Base-by-base conservation (phyloP, 257 asterid species). In the Nyctanthes arbortristis region DNA sequence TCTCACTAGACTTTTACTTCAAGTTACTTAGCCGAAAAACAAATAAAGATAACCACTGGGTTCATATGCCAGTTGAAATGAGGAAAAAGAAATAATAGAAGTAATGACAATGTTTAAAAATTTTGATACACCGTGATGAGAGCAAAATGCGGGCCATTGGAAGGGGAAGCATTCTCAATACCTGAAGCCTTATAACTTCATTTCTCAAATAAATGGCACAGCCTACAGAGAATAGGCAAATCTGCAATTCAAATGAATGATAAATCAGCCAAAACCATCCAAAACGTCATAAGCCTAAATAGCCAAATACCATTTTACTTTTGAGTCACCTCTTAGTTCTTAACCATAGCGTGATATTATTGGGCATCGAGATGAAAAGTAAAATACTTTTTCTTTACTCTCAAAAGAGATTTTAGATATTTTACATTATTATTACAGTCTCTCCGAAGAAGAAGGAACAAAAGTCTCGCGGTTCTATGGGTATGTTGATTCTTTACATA, bases 161-260 rank as follows among this genome's bases (percentile, higher is more conserved):
- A 65, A 24, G 27, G 18, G 72, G 66, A 70, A 65, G 22, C 59
- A n/a, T 72, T n/a, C 54, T 13, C 63, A 84, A 63, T 85, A 93
- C 98, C 97, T 88, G 84, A 77, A 93, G 96, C 73, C 83, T 80
- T 11, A 79, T 35, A 63, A 90, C 84, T 82, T 81, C 84, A 64
- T 61, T 80, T 58, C 86, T 78, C 92, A 88, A 70, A 77, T 75
- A 70, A 68, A 82, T 66, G 24, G 85, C 77, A 58, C 80, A 89
- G 37, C 84, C 64, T 67, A 84, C 71, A 61, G 83, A 82, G 31
- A 81, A 24, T 64, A 80, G 67, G 79, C 90, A 85, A 57, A 90
- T 82, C 97, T 93, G 95, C 95, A 81, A 52, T 58, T 25, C 30
- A 33, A 76, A 73, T 61, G 28, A 32, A 73, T 28, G 64, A 43